Evolutionary conservation across 192 early-diverging fungal genomes (phyloP).

Genomic region (Gonapodya sp.): DNA sequence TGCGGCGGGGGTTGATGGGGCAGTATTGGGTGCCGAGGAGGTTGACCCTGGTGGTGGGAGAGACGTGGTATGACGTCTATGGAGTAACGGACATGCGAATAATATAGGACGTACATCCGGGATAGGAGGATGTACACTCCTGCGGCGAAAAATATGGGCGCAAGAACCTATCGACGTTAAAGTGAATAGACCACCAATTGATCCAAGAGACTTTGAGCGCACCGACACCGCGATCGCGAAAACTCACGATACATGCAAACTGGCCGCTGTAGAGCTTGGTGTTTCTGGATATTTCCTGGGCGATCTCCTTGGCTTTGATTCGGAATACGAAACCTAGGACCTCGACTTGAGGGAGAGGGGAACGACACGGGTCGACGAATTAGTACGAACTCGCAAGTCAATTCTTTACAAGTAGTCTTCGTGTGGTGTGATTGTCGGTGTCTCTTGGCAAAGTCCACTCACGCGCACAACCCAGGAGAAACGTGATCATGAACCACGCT

Average conservation of each 20-base stretch:
- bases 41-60: background rate
- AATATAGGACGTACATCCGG: background rate
- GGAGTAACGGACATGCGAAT: background rate
- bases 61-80: background rate
- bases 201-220: background rate
- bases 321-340: background rate
- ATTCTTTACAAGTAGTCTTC: no score
- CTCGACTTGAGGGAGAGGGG: background rate
- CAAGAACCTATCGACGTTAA: constrained; percentile 12
- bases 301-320: constrained; percentile 1
- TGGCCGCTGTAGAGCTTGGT: background rate
- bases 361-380: background rate
- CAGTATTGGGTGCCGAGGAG: constrained; percentile 13
- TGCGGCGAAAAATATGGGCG: constrained; percentile 22
- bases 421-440: no score
- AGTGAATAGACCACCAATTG: background rate
- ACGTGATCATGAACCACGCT: background rate
- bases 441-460: no score
- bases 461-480: background rate
- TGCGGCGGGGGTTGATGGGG: constrained; percentile 6
- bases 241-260: background rate
- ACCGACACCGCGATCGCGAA: background rate
- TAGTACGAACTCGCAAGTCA: no score
- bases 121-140: constrained; percentile 18
- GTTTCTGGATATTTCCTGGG: background rate